Conservation (phyloP, 306 rosid species). For the Prunus mira region DNA sequence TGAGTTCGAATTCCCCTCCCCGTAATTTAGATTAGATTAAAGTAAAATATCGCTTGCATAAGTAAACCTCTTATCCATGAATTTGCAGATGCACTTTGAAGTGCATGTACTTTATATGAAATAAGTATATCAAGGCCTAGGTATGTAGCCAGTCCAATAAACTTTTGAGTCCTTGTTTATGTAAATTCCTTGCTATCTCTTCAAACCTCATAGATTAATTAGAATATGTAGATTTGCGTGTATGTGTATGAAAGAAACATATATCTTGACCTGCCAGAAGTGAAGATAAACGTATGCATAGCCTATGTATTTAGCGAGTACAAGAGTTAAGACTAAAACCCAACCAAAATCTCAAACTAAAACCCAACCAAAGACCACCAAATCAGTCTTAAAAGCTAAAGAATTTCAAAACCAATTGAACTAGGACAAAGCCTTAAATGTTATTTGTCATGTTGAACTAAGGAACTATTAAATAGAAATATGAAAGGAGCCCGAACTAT, state of each 20-base stretch:
- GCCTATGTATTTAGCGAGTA: background rate
- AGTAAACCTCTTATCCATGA: conserved; percentile 22
- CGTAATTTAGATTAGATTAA: no score
- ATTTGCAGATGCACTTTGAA: background rate
- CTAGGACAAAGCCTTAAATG: no score
- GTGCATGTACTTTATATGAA: background rate
- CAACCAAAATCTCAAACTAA: no score
- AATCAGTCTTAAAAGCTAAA: no score
- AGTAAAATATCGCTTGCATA: conserved; percentile 8
- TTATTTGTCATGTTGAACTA: no score
- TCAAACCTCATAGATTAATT: background rate
- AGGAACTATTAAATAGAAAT: no score
- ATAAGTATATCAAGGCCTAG: background rate
- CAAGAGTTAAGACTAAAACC: background rate
- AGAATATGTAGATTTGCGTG: background rate
- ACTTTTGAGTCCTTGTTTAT: background rate
- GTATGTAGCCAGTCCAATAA: background rate
- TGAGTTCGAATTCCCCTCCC: no score
- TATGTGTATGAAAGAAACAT: background rate
- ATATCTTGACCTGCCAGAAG: background rate
- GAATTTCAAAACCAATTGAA: no score
- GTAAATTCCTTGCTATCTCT: background rate
- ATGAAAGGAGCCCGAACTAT: no score
- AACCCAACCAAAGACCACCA: no score
- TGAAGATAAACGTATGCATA: no score